Evolutionary conservation across 352 stramenopile species (phyloP), one percentile per base, ranked within the genome.

Genomic region (Halophytophthora polymorphica): DNA sequence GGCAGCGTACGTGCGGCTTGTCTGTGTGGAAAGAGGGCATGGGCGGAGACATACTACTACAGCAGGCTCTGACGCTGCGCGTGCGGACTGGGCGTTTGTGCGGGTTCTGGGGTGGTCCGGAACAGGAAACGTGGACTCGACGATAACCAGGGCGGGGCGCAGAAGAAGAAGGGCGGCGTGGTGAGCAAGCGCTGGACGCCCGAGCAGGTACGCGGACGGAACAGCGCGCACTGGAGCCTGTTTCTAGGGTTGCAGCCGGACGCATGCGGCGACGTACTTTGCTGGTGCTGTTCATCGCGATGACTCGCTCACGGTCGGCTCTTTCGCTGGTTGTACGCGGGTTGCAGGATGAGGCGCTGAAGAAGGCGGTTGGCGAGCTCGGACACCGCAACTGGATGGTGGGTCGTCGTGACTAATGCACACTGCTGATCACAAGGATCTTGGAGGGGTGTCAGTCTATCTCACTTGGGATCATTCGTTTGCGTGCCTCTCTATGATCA

Each of bases 311-410:
- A 31, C 8, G 25, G 25, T 4, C 8, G 25, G 8, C 8, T 31
- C 4, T 31, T 8, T 31, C 28, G 7, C 38, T 37, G 45, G n/a
- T 12, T 28, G 11, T 60, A 79, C 15, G 2, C 25, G 10, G 4
- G n/a, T 15, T 31, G 45, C 34, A 54, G 82, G 88, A 96, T 50
- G 77, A 93, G 14, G 83, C 82, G 33, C 70, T 96, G 19, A 84
- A 84, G 22, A 56, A 71, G 18, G 88, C 83, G 7, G 84, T 96
- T 13, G 73, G 75, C 2, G 77, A 89, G 53, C 77, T 89, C 19
- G 86, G 84, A 6, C 74, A 89, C 40, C 69, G 78, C n/a, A 95
- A 96, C 65, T 96, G 88, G 88, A 95, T 93, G 76, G 83, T 93
- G 29, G 22, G 64, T 4, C 17, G 18, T 7, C 21, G 3, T 19